Evolutionary conservation across 2,329 filamentous ascomycete genomes (phyloP), one percentile per base, ranked within the genome.

Genomic region (Sordariomycetes sp.): DNA sequence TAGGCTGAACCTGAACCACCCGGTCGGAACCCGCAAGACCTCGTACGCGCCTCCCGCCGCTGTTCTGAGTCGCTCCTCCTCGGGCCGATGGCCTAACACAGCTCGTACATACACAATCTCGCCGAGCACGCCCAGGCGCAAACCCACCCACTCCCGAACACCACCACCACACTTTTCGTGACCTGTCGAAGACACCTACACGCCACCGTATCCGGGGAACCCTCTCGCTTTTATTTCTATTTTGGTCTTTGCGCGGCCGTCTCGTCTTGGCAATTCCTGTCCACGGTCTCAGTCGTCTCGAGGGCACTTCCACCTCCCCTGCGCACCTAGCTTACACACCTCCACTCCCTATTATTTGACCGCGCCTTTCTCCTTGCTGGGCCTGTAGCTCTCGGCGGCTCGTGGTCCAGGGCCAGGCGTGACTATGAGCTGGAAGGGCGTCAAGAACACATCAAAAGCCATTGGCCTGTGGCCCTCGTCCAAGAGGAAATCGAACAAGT

Each of bases 381-480:
- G n/a, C n/a, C 46, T 8, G 2, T 11, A 11, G 22, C 20, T 14
- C 46, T 12, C 7, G 3, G 18, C 43, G 20, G 46, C 22, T 50
- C 12, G 20, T 8, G 46, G 46, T 50, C 32, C 40, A 57, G 68
- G 59, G 22, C n/a, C 5, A 24, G n/a, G 12, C 46, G 12, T 50
- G n/a, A 50, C n/a, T 40, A 74, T 74, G 72, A 67, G 67, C 43
- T 73, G 72, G 71, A 71, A 68, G 62, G 67, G 65, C 32, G 66
- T 74, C 56, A 72, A 71, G 62, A 68, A 64, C 24, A 67, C 70
- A 53, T 65, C 68, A 54, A 69, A 68, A 60, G 66, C 71, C 55
- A 60, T 68, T 28, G 67, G 67, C 5, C 62, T 68, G 14, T 70
- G 65, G 64, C 64, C 69, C 12, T 62, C 65, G 16, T 67, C 68